Conservation (phyloP, 768 basidiomycete species). For the Calocera cornea region DNA sequence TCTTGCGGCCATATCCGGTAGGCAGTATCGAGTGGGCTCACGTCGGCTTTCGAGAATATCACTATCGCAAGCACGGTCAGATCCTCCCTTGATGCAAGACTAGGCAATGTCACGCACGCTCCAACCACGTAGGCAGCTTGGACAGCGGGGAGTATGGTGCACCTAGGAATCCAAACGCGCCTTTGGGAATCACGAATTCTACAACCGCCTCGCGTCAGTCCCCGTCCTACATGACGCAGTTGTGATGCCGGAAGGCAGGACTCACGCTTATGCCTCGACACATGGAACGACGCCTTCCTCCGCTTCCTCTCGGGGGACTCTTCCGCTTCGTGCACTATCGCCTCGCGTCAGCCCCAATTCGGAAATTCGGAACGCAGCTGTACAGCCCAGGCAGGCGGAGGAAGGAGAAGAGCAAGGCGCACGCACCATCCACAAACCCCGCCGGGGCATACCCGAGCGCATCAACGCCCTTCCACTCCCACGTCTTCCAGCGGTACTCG, state of each 20-base stretch:
- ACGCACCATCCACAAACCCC: background rate
- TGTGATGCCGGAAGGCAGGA: background rate
- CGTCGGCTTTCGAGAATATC: background rate
- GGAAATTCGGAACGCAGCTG: no score
- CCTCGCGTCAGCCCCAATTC: background rate
- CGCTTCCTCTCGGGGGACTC: background rate
- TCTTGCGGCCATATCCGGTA: constrained; percentile 5
- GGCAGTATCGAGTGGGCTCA: background rate
- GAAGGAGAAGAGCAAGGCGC: background rate
- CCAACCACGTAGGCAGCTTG: background rate
- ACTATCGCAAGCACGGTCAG: background rate
- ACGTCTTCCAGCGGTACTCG: background rate
- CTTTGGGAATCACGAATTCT: background rate
- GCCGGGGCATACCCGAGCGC: background rate
- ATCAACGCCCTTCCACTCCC: background rate
- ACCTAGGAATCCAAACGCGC: background rate
- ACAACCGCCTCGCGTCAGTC: background rate
- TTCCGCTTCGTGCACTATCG: background rate
- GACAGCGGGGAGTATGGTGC: background rate
- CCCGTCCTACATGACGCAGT: background rate
- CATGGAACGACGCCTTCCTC: background rate
- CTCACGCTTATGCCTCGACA: background rate
- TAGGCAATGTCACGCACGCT: background rate
- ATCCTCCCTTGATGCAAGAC: background rate
- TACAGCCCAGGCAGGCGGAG: no score